Base-by-base conservation (phyloP, 495 filamentous ascomycete species). In the Pyronema omphalodes region DNA sequence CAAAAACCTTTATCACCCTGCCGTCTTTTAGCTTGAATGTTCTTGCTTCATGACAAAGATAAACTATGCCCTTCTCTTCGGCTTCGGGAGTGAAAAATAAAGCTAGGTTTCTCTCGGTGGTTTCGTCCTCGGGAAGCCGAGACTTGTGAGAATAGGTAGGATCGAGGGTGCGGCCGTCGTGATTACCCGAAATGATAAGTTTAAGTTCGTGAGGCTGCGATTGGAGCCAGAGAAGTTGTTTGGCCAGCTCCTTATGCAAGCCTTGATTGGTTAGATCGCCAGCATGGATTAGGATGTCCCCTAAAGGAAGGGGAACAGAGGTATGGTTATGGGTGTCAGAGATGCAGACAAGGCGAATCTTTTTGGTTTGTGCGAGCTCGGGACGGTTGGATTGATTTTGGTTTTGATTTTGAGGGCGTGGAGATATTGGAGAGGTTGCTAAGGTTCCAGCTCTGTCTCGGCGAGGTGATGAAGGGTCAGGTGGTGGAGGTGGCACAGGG, bases 231-330 rank as follows among this genome's bases (percentile, higher is more conserved):
- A 88, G 77, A 17, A 94, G 67, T 58, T 84, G 78, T 34, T 70
- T 73, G 71, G 88, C 83, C 43, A 96, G 81, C 48, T 85, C 80
- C 8, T 72, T 70, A 3, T 74, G 71, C 14, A 76, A 82, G 49
- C 89, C 91, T 36, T 72, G 73, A 53, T 84, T 82, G 47, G 78
- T 77, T 55, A 95, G 68, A 66, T 96, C 89, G 7, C 89, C 89
- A 8, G 86, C 84, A 61, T 94, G 89, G 46, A 96, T 84, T 7
- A 96, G 71, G 23, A 95, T 69, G 58, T 95, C 91, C 17, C 87
- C 89, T 18, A 76, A 67, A 0, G 87, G 86, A 0, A 94, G 67
- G 37, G 11, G 19, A 8, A 34, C 7, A 11, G 44, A 29, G 0
- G 61, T 58, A 23, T 77, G 77, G 67, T 86, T 80, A 64, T 96